Conservation (phyloP, 768 basidiomycete species). For the Filobasidium wieringae region DNA sequence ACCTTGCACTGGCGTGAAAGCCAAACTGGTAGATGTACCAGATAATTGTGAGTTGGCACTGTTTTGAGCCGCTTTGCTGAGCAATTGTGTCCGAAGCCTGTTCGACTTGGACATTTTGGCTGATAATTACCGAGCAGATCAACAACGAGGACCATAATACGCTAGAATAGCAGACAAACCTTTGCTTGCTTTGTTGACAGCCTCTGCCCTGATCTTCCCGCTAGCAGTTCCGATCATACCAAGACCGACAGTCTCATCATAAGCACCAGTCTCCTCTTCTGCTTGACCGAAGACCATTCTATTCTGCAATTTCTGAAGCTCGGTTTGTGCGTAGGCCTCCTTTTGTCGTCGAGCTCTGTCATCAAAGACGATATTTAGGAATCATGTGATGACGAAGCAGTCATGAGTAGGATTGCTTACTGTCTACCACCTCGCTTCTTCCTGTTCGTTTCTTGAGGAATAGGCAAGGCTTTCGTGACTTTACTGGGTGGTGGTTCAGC, state of each 20-base stretch:
- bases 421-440: constrained; percentile 87
- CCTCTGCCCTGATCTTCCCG: constrained; percentile 77
- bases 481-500: constrained; percentile 90
- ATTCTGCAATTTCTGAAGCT: constrained; percentile 92
- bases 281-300: constrained; percentile 90
- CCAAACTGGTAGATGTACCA: constrained; percentile 80
- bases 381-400: background rate
- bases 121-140: constrained; percentile 31
- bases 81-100: constrained; percentile 73
- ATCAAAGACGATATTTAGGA: background rate
- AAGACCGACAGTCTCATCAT: constrained; percentile 92
- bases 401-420: constrained; percentile 42
- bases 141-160: background rate
- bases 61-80: constrained; percentile 54
- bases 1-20: constrained; percentile 94
- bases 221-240: constrained; percentile 87
- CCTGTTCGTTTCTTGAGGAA: constrained; percentile 90
- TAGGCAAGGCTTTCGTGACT: constrained; percentile 80
- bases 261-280: constrained; percentile 90
- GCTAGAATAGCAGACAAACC: constrained; percentile 46
- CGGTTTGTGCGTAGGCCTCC: constrained; percentile 93
- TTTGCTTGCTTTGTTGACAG: constrained; percentile 79
- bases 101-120: constrained; percentile 94
- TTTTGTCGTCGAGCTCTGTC: constrained; percentile 90
- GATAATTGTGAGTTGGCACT: constrained; percentile 49